phyloP scores from a whole-genome alignment of 2,329 filamentous ascomycete genomes.

The Karstenula rhodostoma region DNA sequence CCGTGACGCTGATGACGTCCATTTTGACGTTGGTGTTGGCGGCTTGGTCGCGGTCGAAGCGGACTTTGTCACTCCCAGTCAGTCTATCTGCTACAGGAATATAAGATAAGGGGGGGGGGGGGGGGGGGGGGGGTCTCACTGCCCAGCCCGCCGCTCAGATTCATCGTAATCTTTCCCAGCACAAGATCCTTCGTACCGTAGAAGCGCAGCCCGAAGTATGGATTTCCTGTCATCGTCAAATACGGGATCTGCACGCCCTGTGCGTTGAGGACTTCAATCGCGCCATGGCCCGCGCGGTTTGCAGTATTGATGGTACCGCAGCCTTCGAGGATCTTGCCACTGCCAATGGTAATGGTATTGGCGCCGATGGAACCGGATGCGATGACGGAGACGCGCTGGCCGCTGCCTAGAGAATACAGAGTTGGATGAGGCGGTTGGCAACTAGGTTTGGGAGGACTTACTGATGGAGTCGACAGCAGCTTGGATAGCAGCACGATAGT shows the following conservation, averaged over 20 bases:
- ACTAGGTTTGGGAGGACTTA: not conserved
- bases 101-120: too few species aligned
- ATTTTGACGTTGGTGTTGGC: constrained; percentile 64
- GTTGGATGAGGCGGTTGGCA: not conserved
- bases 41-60: constrained; percentile 64
- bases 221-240: constrained; percentile 65
- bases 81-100: not conserved
- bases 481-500: constrained; percentile 65
- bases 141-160: constrained; percentile 62
- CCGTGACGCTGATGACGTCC: constrained; percentile 60
- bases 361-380: constrained; percentile 65
- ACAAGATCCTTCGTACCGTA: constrained; percentile 59
- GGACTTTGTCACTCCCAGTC: constrained; percentile 40
- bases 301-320: constrained; percentile 64
- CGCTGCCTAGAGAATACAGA: constrained; percentile 35
- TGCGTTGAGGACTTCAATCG: constrained; percentile 62
- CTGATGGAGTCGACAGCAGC: constrained; percentile 61
- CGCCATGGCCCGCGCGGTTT: constrained; percentile 56
- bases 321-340: constrained; percentile 66
- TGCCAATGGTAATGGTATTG: constrained; percentile 60
- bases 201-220: constrained; percentile 66
- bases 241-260: constrained; percentile 63
- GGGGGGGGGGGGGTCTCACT: constrained; percentile 27
- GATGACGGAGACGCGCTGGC: constrained; percentile 63
- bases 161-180: constrained; percentile 64